These are phyloP conservation scores for Cystobasidium sp. DNA, from an alignment of 1,284 basidiomycete genomes.

Conservation along the genomic window DNA sequence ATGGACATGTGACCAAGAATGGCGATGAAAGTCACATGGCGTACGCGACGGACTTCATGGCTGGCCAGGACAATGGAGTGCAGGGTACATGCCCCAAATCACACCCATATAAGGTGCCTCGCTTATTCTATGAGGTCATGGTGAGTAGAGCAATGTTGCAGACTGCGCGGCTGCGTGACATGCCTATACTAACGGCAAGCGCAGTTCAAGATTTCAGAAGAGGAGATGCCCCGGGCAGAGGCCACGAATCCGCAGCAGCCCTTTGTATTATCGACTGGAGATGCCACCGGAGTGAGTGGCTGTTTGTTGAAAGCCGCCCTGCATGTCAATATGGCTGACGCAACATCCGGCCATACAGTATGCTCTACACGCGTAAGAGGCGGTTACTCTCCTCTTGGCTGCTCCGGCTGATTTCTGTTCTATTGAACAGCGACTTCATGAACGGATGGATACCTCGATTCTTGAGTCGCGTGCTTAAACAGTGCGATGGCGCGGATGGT, in stretches of 20 bases:
- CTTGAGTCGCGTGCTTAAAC: neutral
- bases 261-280: slow-evolving; percentile 21
- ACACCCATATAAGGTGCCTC: slow-evolving; percentile 12
- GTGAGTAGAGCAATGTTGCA: neutral
- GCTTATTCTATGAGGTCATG: slow-evolving; percentile 26
- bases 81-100: neutral
- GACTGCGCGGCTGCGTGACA: neutral
- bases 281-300: slow-evolving; percentile 26
- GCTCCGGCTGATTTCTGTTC: neutral
- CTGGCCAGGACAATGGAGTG: slow-evolving; percentile 18
- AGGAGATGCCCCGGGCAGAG: slow-evolving; percentile 10
- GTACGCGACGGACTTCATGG: slow-evolving; percentile 5
- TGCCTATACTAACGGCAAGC: neutral
- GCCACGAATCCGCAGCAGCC: slow-evolving; percentile 12
- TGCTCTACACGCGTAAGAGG: slow-evolving; percentile 8
- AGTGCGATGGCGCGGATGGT: slow-evolving; percentile 24
- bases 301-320: neutral
- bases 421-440: slow-evolving; percentile 24
- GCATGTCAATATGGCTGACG: neutral
- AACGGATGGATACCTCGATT: slow-evolving; percentile 13
- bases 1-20: neutral
- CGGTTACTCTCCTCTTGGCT: neutral
- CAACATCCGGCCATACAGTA: neutral
- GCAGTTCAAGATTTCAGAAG: slow-evolving; percentile 15
- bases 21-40: slow-evolving; percentile 14